These are phyloP conservation scores for Exophiala sp. DNA, from an alignment of 2,329 filamentous ascomycete species.

Conservation along the genomic window DNA sequence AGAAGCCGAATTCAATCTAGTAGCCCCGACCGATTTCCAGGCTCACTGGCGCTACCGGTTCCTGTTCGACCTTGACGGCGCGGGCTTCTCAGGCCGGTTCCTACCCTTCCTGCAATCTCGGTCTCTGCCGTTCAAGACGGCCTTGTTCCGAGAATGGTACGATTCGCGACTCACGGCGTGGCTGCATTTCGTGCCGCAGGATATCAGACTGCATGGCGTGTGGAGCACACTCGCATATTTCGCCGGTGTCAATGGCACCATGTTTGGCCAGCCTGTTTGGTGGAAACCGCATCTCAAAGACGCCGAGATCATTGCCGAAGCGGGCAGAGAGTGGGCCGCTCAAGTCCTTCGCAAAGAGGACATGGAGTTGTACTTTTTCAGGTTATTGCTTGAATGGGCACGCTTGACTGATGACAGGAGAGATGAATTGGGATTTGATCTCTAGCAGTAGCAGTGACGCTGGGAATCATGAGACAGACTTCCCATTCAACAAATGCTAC, in stretches of 20 bases:
- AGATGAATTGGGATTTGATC: conserved; percentile 42
- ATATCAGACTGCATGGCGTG: conserved; percentile 65
- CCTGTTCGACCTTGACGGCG: conserved; percentile 65
- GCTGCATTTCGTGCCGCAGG: conserved; percentile 75
- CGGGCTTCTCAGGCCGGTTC: conserved; percentile 60
- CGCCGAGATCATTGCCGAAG: conserved; percentile 59
- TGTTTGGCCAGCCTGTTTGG: conserved; percentile 44
- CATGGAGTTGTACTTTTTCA: conserved; percentile 74
- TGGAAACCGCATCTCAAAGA: conserved; percentile 50
- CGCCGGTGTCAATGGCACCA: conserved; percentile 46
- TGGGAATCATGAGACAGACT: background rate
- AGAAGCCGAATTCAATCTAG: conserved; percentile 47
- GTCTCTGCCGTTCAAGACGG: conserved; percentile 62
- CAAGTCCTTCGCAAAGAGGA: conserved; percentile 63
- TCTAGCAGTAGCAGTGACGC: background rate
- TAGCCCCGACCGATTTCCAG: conserved; percentile 46
- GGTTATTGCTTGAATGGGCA: conserved; percentile 71
- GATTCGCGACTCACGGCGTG: conserved; percentile 67
- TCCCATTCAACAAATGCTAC: background rate
- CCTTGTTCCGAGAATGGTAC: conserved; percentile 73
- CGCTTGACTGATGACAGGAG: conserved; percentile 59
- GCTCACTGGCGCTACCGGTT: conserved; percentile 61
- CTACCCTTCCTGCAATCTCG: conserved; percentile 60
- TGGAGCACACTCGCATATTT: conserved; percentile 73
- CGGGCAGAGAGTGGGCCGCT: conserved; percentile 60